Conservation (phyloP, 345 rosid genomes). For the Mallotus nudiflorus region DNA sequence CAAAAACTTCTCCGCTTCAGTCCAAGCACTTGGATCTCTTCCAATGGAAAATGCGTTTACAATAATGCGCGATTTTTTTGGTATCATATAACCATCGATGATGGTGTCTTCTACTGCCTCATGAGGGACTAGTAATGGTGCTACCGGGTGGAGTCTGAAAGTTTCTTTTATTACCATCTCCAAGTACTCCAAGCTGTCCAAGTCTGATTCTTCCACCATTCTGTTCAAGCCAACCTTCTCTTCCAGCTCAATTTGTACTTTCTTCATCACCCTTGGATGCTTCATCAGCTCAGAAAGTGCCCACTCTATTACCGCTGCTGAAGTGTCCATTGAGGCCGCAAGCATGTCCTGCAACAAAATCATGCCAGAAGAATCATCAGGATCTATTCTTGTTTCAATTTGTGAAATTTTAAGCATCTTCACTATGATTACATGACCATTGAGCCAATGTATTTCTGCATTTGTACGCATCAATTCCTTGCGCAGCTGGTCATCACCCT, state of each 20-base stretch:
- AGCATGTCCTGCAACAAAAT: slow-evolving; percentile 24
- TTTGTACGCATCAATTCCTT: not conserved
- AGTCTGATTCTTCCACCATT: slow-evolving; percentile 49
- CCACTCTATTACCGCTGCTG: slow-evolving; percentile 29
- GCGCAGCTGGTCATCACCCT: too few relatives aligned
- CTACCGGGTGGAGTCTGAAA: slow-evolving; percentile 47
- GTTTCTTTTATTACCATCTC: slow-evolving; percentile 50
- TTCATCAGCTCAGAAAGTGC: slow-evolving; percentile 23
- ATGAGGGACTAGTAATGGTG: slow-evolving; percentile 38
- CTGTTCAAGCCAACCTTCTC: slow-evolving; percentile 37
- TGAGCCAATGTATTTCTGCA: too few relatives aligned
- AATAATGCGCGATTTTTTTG: slow-evolving; percentile 32
- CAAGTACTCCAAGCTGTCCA: slow-evolving; percentile 32
- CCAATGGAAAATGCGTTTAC: slow-evolving; percentile 48
- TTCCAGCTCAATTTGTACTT: slow-evolving; percentile 43
- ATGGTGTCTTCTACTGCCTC: slow-evolving; percentile 34
- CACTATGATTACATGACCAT: too few relatives aligned
- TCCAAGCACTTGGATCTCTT: slow-evolving; percentile 38
- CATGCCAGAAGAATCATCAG: too few relatives aligned
- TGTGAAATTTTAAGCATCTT: too few relatives aligned
- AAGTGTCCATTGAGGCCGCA: slow-evolving; percentile 26
- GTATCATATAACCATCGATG: slow-evolving; percentile 34
- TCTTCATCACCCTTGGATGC: slow-evolving; percentile 34
- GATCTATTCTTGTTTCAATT: too few relatives aligned
- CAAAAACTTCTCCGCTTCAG: slow-evolving; percentile 33